Evolutionary conservation across 2,329 filamentous ascomycete species (phyloP).

Genomic region (Ophioceras dolichostomum): DNA sequence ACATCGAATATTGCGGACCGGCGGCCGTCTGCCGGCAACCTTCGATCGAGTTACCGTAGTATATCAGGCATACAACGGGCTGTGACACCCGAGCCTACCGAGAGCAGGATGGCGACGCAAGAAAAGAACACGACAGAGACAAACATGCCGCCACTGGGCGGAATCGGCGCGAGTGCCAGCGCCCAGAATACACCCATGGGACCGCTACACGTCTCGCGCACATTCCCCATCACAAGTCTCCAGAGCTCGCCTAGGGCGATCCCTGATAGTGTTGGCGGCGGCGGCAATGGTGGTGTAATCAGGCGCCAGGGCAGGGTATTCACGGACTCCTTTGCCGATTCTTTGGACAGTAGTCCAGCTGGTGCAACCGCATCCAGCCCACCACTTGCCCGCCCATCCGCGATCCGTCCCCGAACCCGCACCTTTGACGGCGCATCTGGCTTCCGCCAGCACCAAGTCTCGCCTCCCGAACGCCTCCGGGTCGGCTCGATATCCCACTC

Average conservation of each 20-base stretch:
- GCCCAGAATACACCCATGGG: not conserved
- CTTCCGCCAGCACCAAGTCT: slow-evolving; percentile 28
- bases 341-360: slow-evolving; percentile 27
- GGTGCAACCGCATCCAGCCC: slow-evolving; percentile 23
- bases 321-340: slow-evolving; percentile 40
- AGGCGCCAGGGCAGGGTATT: slow-evolving; percentile 49
- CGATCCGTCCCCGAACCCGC: slow-evolving; percentile 40
- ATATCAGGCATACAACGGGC: slow-evolving; percentile 37
- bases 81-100: slow-evolving; percentile 53
- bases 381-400: slow-evolving; percentile 21
- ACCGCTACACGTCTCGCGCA: slow-evolving; percentile 14
- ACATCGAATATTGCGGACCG: slow-evolving; percentile 4
- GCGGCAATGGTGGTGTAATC: slow-evolving; percentile 10
- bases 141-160: slow-evolving; percentile 2
- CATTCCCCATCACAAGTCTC: slow-evolving; percentile 23
- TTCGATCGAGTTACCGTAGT: too few relatives aligned
- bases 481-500: slow-evolving; percentile 59
- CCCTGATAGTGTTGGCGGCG: slow-evolving; percentile 9
- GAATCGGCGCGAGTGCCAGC: not conserved
- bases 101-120: slow-evolving; percentile 21
- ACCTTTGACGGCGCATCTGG: slow-evolving; percentile 39
- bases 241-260: slow-evolving; percentile 36
- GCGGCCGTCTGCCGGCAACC: slow-evolving; percentile 14
- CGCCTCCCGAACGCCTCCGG: slow-evolving; percentile 34
- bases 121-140: slow-evolving; percentile 11